Evolutionary conservation across 78 protist species (phyloP).

Genomic region (Dictyostelium brefeldianum): DNA sequence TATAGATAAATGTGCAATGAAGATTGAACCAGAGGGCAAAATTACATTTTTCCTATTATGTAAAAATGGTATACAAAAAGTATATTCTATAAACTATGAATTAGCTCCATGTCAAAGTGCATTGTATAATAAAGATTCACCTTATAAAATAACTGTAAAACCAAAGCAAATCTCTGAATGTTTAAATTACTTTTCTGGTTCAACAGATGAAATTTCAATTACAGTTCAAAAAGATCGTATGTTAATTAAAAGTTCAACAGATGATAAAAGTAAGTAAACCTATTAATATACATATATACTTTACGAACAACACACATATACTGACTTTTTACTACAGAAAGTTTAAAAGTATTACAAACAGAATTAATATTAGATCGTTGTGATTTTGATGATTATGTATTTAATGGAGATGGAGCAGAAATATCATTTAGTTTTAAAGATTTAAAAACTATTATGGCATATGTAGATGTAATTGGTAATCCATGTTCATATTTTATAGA

Average conservation of each 20-base stretch:
- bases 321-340: not conserved
- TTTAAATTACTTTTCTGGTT: not conserved
- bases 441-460: slow-evolving; percentile 42
- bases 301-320: no score
- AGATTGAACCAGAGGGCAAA: not conserved
- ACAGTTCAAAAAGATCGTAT: slow-evolving; percentile 30
- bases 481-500: not conserved
- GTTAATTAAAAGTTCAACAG: slow-evolving; percentile 6
- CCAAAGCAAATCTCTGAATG: slow-evolving; percentile 39
- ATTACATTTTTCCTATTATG: slow-evolving; percentile 14
- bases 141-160: not conserved
- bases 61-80: slow-evolving; percentile 42
- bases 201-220: slow-evolving; percentile 39
- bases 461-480: slow-evolving; percentile 18
- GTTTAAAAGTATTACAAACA: slow-evolving; percentile 18
- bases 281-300: no score
- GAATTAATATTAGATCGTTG: slow-evolving; percentile 16
- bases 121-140: not conserved
- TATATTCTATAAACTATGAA: slow-evolving; percentile 34
- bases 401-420: slow-evolving; percentile 16
- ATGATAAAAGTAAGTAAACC: slow-evolving; percentile 63
- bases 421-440: slow-evolving; percentile 49
- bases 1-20: slow-evolving; percentile 44
- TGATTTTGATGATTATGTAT: slow-evolving; percentile 47
- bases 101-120: not conserved